A percentile compares a stretch with the other conserved stretches of the same genome.
Conservation (phyloP, 805 yeast genomes). For the Zygotorulaspora florentina region DNA sequence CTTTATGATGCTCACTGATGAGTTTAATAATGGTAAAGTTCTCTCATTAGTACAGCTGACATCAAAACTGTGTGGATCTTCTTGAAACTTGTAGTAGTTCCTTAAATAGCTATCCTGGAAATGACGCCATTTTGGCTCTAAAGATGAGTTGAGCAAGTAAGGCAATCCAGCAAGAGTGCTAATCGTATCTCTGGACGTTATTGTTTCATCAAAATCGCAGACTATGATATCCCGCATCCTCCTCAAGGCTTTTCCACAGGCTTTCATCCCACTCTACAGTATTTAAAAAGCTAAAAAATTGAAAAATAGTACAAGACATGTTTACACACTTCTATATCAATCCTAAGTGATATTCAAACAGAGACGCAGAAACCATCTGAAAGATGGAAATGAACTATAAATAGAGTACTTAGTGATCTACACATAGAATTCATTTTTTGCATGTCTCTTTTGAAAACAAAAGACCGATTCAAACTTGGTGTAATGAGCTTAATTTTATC, state of each 20-base stretch:
- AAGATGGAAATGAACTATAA: not conserved
- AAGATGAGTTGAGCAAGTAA: conserved; percentile 14
- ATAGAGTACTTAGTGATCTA: not conserved
- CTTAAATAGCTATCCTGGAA: conserved; percentile 24
- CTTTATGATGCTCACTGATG: conserved; percentile 5
- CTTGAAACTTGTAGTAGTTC: conserved; percentile 13
- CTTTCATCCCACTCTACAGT: not conserved
- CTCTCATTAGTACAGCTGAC: not conserved
- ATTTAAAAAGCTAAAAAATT: not conserved
- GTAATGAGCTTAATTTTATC: conserved; percentile 14
- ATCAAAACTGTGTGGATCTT: conserved; percentile 1
- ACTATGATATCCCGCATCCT: conserved; percentile 19
- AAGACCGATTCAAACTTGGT: conserved; percentile 30
- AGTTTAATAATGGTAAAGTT: conserved; percentile 13
- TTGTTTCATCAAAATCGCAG: conserved; percentile 34
- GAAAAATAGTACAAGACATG: conserved; percentile 9
- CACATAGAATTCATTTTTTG: conserved; percentile 1
- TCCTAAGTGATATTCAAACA: conserved; percentile 18
- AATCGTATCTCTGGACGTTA: conserved; percentile 30
- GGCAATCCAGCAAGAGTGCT: conserved; percentile 23
- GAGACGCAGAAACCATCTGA: conserved; percentile 1
- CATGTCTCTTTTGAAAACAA: conserved; percentile 2
- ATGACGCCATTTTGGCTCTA: conserved; percentile 27
- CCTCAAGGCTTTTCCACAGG: not conserved
- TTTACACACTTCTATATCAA: conserved; percentile 36